phyloP scores from a whole-genome alignment of 1,284 basidiomycete species.

The Chiua sp. region DNA sequence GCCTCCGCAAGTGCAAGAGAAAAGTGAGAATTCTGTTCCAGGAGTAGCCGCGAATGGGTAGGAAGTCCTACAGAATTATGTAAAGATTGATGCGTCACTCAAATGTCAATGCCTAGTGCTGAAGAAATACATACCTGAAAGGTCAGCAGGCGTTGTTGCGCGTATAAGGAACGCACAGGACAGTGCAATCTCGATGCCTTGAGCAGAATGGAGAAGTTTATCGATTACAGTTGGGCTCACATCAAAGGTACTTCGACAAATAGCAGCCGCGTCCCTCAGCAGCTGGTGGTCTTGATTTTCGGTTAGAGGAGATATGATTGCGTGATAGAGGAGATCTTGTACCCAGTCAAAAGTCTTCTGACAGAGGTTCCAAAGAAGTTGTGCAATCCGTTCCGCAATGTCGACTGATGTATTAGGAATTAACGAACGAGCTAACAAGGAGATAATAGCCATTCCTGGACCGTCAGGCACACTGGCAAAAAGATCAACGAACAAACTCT shows the following conservation, averaged over 20 bases:
- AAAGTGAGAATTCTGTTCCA: no score
- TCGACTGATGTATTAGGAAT: conserved; percentile 40
- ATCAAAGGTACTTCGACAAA: conserved; percentile 46
- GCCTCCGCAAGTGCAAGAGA: no score
- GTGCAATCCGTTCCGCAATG: conserved; percentile 25
- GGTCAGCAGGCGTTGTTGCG: no score
- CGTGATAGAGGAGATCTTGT: conserved; percentile 28
- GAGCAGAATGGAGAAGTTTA: conserved; percentile 21
- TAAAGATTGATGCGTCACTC: no score
- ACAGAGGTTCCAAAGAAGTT: conserved; percentile 38
- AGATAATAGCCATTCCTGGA: conserved; percentile 38
- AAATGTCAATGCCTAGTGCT: no score
- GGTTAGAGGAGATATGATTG: conserved; percentile 21
- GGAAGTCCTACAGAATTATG: no score
- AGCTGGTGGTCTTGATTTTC: conserved; percentile 24
- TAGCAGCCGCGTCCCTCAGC: conserved; percentile 39
- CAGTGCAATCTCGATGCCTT: conserved; percentile 37
- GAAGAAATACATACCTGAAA: no score
- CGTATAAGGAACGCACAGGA: conserved; percentile 41
- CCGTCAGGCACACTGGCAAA: conserved; percentile 45
- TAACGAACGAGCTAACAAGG: conserved; percentile 12
- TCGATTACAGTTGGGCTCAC: conserved; percentile 30
- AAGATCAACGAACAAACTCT: conserved; percentile 32
- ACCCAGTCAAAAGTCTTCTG: conserved; percentile 43
- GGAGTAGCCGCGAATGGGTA: no score